phyloP scores from a whole-genome alignment of 2,329 filamentous ascomycete genomes.

The Aspergillus calidoustus region DNA sequence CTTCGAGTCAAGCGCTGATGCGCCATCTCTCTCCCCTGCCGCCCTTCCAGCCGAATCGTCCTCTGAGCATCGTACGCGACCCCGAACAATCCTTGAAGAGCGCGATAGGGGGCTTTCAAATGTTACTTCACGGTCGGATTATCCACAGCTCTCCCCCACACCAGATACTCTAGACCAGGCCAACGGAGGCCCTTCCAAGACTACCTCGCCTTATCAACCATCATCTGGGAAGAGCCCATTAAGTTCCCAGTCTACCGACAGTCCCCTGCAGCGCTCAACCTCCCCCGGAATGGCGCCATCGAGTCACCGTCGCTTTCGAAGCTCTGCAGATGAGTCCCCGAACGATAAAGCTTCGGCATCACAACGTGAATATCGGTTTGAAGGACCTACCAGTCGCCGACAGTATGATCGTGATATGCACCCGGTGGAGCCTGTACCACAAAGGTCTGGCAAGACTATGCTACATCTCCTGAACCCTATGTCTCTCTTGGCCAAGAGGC shows the following conservation, averaged over 20 bases:
- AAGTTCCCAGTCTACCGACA: slow-evolving; percentile 29
- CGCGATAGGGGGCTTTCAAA: slow-evolving; percentile 24
- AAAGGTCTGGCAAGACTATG: slow-evolving; percentile 53
- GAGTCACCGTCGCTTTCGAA: slow-evolving; percentile 34
- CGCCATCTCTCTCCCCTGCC: slow-evolving; percentile 34
- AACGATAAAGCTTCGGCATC: slow-evolving; percentile 28
- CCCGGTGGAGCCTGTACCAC: slow-evolving; percentile 32
- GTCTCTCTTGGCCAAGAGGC: slow-evolving; percentile 61
- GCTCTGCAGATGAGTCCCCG: slow-evolving; percentile 33
- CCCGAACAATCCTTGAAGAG: slow-evolving; percentile 39
- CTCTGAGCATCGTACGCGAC: slow-evolving; percentile 33
- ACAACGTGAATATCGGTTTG: slow-evolving; percentile 33
- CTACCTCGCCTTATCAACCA: slow-evolving; percentile 41
- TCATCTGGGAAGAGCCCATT: slow-evolving; percentile 40
- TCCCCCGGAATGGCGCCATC: slow-evolving; percentile 29
- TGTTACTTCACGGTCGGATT: slow-evolving; percentile 32
- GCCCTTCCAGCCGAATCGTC: slow-evolving; percentile 35
- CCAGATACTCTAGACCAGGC: slow-evolving; percentile 29
- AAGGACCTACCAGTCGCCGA: slow-evolving; percentile 29
- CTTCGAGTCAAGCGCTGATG: slow-evolving; percentile 25
- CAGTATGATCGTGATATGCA: slow-evolving; percentile 35
- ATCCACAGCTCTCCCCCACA: slow-evolving; percentile 32
- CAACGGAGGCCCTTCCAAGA: slow-evolving; percentile 37
- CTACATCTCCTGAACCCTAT: slow-evolving; percentile 65
- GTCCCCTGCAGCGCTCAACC: slow-evolving; percentile 34